Base-by-base conservation (phyloP, 1,284 basidiomycete species). In the Tausonia pullulans region DNA sequence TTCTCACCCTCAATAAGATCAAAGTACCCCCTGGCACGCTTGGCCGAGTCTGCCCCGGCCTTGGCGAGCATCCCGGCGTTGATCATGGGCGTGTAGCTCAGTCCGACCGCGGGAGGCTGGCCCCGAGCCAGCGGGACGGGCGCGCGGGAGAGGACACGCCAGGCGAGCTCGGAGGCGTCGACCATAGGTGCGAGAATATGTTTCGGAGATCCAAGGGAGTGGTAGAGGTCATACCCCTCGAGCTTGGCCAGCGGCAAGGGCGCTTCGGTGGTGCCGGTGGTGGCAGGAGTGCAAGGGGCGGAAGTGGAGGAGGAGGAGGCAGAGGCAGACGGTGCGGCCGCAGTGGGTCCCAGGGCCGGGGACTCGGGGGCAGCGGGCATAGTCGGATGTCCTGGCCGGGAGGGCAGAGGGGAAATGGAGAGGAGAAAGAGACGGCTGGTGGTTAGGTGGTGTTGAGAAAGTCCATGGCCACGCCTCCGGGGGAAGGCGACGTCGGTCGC, bases 1-100 rank as follows among this genome's bases (percentile, higher is more conserved):
- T 27, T 27, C 27, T 88, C 86, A 14, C 83, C 85, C 46, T 79
- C 75, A 1, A 80, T 72, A 46, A 87, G 78, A 74, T 90, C 83
- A 71, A 95, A 94, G 27, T 27, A 27, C 27, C 27, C 27, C 27
- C 27, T 27, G 27, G 27, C 27, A 27, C 80, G 1, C 11, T 27
- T 27, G 2, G 27, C 27, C 27, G 27, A 27, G 27, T 27, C 27
- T 27, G 80, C 27, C 27, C 27, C 27, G 27, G 27, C 27, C 27
- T 27, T 27, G 27, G 27, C 78, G 69, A 88, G 97, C 74, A 91
- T 84, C 81, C 88, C 90, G 61, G 93, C 89, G 71, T 96, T 92
- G 73, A 98, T 97, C 95, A 98, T 98, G 5, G 95, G 95, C 0
- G 93, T 93, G 74, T 97, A 98, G 9, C 85, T 82, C 5, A 98